Evolutionary conservation across 192 early-diverging fungal species (phyloP), one percentile per base, ranked within the genome.

Genomic region (Umbelopsis ramanniana): DNA sequence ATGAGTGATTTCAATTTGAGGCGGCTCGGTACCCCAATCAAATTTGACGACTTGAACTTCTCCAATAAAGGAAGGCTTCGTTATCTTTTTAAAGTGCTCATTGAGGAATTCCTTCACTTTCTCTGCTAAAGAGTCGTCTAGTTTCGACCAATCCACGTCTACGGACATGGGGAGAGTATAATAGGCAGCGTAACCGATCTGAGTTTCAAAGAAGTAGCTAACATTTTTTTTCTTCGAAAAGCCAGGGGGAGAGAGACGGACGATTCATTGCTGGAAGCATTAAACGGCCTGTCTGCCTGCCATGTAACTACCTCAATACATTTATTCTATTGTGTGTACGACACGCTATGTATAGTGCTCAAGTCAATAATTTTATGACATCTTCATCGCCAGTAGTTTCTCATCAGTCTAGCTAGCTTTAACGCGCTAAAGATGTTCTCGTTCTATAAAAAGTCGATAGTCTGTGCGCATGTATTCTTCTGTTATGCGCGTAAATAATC

Each of bases 51-150:
- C 87, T 23, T 80, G 81, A 23, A 94, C 81, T 24, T 91, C 86
- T 14, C 93, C 93, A 46, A 93, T 88, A 70, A 92, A 92, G 8
- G 84, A 72, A 15, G 93, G 91, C 45, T 89, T 90, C 19, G 81
- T 74, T 35, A 90, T 81, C 10, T 72, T 80, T 48, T 82, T 79
- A 69, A 93, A 91, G 60, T 89, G 88, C 21, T 73, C 67, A 68
- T 93, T 91, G 60, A 93, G 84, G 74, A 89, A 85, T 33, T 84
- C 74, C 74, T 89, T 88, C 23, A 91, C 87, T 57, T 85, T 85
- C 23, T 81, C 84, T 15, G 90, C 90, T 6, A 93, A 82, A 19
- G 81, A 79, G 37, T 84, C 79, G 75, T 91, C 89, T 19, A 92
- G 85, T 68, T 89, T 90, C 40, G 85, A 84, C 91, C 91, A 92